Evolutionary conservation across 345 rosid genomes (phyloP), one percentile per base, ranked within the genome.

Genomic region (Isatis tinctoria): DNA sequence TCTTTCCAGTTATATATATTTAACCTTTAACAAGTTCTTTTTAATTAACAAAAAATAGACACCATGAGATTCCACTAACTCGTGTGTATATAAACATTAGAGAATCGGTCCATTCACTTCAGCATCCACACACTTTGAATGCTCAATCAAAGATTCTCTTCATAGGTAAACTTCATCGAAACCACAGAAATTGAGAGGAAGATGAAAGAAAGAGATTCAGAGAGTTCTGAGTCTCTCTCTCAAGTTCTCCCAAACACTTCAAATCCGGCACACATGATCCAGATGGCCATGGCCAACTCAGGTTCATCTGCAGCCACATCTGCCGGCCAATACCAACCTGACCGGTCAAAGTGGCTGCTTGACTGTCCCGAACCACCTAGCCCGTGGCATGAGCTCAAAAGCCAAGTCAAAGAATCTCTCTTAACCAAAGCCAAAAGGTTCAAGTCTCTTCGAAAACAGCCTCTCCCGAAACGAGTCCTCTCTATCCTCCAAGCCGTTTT

Each of bases 191-290:
- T 26, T 32, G 26, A 71, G 32, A 74, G 36, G 17, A 61, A 76
- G 60, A 18, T 16, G 65, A 75, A 72, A 69, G 65, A 79, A 73
- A 72, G 67, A 82, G 51, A 79, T 43, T 51, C 73, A 72, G 66
- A 70, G 66, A 69, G 45, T 65, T 49, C 16, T 26, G 76, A 65
- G 37, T 65, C 80, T 77, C 82, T 77, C 78, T 67, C 80, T 61
- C 65, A 65, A 72, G 93, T 94, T 94, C 87, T 68, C 89, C 95
- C 95, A 87, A 94, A 84, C 96, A 89, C 97, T 91, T 94, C 97
- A 94, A 88, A 80, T 52, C 13, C 36, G 1, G n/a, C 72, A 57
- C 76, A 59, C 14, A 62, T 76, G 76, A 77, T 77, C 67, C 62
- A 76, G 66, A 77, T 74, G 83, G 26, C 79, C 48, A 75, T 82